phyloP scores from a whole-genome alignment of 495 filamentous ascomycete genomes.

The Daldinia grandis region DNA sequence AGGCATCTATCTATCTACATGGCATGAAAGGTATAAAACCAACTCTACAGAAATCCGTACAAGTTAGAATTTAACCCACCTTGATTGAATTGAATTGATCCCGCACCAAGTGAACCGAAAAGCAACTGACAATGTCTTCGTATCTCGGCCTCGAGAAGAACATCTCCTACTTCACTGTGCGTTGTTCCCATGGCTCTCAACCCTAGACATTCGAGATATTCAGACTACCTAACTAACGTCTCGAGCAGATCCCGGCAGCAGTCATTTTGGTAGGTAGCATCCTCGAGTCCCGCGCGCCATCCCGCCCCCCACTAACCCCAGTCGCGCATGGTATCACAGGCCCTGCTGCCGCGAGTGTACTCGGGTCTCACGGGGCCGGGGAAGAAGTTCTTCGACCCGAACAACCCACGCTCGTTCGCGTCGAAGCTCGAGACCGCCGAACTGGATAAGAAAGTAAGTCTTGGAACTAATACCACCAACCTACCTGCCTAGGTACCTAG shows the following conservation, averaged over 20 bases:
- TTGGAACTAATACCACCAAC: no score
- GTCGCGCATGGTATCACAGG: constrained; percentile 8
- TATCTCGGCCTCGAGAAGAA: constrained; percentile 52
- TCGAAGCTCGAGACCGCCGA: constrained; percentile 51
- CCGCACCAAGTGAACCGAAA: no score
- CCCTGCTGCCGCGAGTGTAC: constrained; percentile 49
- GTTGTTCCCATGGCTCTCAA: constrained; percentile 5
- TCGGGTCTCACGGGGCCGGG: constrained; percentile 50
- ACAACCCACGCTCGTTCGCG: constrained; percentile 47
- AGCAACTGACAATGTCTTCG: constrained; percentile 47
- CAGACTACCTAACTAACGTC: constrained; percentile 2
- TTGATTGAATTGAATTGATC: no score
- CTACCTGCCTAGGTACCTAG: no score
- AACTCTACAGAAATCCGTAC: background rate
- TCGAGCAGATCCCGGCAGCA: constrained; percentile 56
- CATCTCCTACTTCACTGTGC: constrained; percentile 57
- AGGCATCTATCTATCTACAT: no score
- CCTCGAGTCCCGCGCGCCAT: background rate
- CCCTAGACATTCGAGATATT: background rate
- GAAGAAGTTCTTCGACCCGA: constrained; percentile 41
- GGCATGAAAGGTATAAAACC: no score
- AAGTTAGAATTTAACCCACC: background rate
- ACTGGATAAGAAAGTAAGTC: constrained; percentile 53
- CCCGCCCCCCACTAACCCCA: background rate
- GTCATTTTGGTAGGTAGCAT: constrained; percentile 45